Percentiles rank a stretch among this genome's conserved stretches.
These are phyloP conservation scores for Dalbergia oliveri DNA, from an alignment of 306 rosid species.

Conservation along the genomic window DNA sequence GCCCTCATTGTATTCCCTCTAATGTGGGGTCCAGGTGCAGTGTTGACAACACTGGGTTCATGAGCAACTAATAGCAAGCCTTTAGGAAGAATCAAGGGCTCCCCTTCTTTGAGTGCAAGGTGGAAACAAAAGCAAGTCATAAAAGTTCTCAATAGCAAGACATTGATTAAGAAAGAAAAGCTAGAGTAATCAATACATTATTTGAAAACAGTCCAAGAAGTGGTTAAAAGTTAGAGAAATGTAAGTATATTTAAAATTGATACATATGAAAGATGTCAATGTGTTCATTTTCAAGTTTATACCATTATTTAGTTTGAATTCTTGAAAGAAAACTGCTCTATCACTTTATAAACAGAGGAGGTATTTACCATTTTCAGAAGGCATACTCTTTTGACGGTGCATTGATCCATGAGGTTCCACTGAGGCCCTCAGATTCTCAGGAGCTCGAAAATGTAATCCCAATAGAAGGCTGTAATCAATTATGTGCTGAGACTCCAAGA, in stretches of 20 bases:
- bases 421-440: constrained; percentile 70
- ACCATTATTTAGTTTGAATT: too few relatives aligned
- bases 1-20: constrained; percentile 81
- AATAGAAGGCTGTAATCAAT: constrained; percentile 91
- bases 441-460: constrained; percentile 94
- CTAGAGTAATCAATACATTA: too few relatives aligned
- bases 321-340: too few relatives aligned
- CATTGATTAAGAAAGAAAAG: constrained; percentile 15
- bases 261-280: too few relatives aligned
- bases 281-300: too few relatives aligned
- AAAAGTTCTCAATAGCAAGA: background rate
- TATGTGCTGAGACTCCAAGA: constrained; percentile 83
- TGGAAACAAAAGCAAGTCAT: constrained; percentile 35
- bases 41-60: constrained; percentile 75
- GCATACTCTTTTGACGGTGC: constrained; percentile 47
- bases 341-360: constrained; percentile 21
- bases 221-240: too few relatives aligned
- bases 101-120: constrained; percentile 56
- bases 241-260: too few relatives aligned
- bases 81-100: constrained; percentile 61
- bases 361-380: constrained; percentile 56
- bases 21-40: constrained; percentile 84
- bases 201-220: too few relatives aligned
- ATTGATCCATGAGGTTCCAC: constrained; percentile 54
- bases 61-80: constrained; percentile 75